Evolutionary conservation across 129 eudicot species (phyloP), one percentile per base, ranked within the genome.

Genomic region (Centaurea solstitialis): DNA sequence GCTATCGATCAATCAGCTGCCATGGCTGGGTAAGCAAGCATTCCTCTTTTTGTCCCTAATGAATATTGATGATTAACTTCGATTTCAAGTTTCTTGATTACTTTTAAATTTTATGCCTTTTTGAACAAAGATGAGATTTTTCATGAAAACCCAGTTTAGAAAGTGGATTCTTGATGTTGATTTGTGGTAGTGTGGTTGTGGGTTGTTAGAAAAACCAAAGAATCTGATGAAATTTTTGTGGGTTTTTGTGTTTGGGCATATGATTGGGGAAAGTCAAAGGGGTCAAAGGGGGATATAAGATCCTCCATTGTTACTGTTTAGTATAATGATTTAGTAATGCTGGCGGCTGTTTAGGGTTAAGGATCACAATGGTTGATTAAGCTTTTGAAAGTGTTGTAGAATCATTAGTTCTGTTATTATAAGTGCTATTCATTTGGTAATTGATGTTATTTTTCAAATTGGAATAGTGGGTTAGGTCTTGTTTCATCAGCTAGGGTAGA

Each of bases 1-100:
- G 72, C 72, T 41, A 9, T 13, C 45, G 9, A 80, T 65, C 84
- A 41, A 61, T 73, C 67, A 26, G 41, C 65, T 66, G 23, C 79
- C 68, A 80, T 80, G 84, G 67, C 84, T 80, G 84, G 84, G 84
- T 80, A 80, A 80, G 68, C 79, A 67, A 26, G 30, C 30, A 26
- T 26, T 66, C n/a, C 11, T 61, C 17, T 21, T 57, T 53, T 22
- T 53, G 28, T 39, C 35, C 41, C 61, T 61, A 23, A 73, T 7
- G 6, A 79, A 18, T 71, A 12, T 33, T 30, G 13, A 39, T 61
- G 76, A 10, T 81, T 81, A 22, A 68, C 70, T 45, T 21, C 74
- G 68, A 28, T 73, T 35, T 62, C n/a, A 6, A 62, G 68, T 73
- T 61, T 80, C 70, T 74, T 74, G 40, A 74, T 33, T 67, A 65